Evolutionary conservation across 805 yeast species (phyloP), one percentile per base, ranked within the genome.

Genomic region (Ogataea allantospora): DNA sequence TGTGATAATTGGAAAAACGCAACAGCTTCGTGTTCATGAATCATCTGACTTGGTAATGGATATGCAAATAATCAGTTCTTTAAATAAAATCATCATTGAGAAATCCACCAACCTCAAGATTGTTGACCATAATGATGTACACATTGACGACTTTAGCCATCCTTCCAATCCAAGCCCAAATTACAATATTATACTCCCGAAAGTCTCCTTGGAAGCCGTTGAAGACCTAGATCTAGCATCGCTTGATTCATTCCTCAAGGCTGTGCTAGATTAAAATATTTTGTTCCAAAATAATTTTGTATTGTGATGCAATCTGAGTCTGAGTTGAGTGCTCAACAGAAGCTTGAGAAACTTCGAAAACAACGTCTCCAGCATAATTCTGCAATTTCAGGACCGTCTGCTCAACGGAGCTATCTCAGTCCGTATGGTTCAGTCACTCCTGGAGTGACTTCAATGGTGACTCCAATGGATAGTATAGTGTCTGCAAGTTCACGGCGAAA

Each of bases 401-500:
- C 27, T 8, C 40, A 27, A 11, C 33, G 43, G n/a, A 20, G 43
- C 6, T 44, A 33, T 21, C 37, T 44, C 10, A 40, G 48, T 15
- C 48, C 51, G 7, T 22, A 41, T 9, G 47, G 51, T 6, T 27
- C 41, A 9, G 38, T 39, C 15, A 14, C 30, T 4, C 29, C 33
- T 7, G 24, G 25, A 6, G 8, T 17, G 13, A 23, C 30, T 6
- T 7, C 40, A 5, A 13, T 21, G 14, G 31, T 34, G 3, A 30
- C 29, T 5, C 32, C 36, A 9, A 33, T 29, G 32, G 46, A 38
- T 28, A 31, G 37, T 16, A 30, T 28, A 9, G 19, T 43, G 16
- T 23, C 46, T 2, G 20, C 29, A 2, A 20, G 22, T 19, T 9
- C 27, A 10, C 60, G 80, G 10, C 60, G 58, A 35, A 85, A 87